A percentile compares a stretch with the other conserved stretches of the same genome.
Evolutionary conservation across 805 yeast genomes (phyloP).

Genomic region (Zygosaccharomyces bisporus): DNA sequence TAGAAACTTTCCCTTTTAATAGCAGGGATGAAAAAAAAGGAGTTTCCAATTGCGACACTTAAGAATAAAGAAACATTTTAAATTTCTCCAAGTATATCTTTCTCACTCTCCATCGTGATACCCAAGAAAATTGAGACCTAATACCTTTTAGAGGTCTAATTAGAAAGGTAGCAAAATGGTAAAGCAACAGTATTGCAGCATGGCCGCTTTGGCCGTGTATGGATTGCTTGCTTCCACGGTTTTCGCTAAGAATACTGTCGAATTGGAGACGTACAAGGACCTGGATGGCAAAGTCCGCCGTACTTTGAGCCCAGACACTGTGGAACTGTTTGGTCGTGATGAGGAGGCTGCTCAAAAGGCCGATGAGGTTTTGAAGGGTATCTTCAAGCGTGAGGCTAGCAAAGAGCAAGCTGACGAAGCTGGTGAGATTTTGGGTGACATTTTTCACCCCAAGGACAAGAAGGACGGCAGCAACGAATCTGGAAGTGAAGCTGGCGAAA

Average conservation of each 20-base stretch:
- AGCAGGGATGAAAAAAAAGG: not conserved
- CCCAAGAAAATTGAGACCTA: not conserved
- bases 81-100: not conserved
- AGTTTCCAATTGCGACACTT: not conserved
- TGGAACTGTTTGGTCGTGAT: not conserved
- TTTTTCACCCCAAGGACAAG: not conserved
- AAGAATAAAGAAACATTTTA: not conserved
- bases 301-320: conserved; percentile 8
- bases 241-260: conserved; percentile 15
- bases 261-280: conserved; percentile 11
- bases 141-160: not conserved
- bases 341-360: conserved; percentile 1
- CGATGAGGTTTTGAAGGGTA: not conserved
- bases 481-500: not conserved
- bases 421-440: not conserved
- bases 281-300: conserved; percentile 16
- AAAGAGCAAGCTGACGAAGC: not conserved
- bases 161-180: conserved; percentile 2
- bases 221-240: conserved; percentile 5
- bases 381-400: not conserved
- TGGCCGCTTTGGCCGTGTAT: conserved; percentile 5
- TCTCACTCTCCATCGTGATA: not conserved
- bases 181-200: conserved; percentile 1
- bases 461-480: not conserved
- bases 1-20: not conserved